Evolutionary conservation across 805 yeast species (phyloP), one percentile per base, ranked within the genome.

Genomic region (Suhomyces xylopsoci): DNA sequence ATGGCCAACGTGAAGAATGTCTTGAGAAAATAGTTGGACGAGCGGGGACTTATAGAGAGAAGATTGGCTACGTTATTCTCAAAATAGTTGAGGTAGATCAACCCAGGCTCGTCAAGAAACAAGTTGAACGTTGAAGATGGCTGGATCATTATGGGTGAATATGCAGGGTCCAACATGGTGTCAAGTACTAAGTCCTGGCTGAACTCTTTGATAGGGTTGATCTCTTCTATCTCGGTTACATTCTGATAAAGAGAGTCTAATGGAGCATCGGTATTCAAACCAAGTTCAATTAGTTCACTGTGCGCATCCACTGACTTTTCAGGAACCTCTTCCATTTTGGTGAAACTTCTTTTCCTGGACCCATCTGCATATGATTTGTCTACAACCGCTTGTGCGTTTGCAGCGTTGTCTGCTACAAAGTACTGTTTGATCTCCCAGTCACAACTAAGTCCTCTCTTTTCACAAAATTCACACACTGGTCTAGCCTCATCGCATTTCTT

Each of bases 21-120:
- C 32, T 61, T 59, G 28, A 63, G 45, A 46, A 68, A 65, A 51
- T 65, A 65, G 53, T 67, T 68, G 26, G 66, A 62, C 2, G 62
- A 38, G 40, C 25, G 48, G 2, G 64, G 60, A 36, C 61, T 53
- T 14, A 67, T 54, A 15, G 65, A 53, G 5, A 68, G 48, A 7
- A 55, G 17, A 7, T 50, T 45, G 14, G 68, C 60, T 9, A 67
- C 69, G 17, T 58, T 53, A 26, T 52, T 43, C 45, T 61, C 62
- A 50, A 62, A 65, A 45, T 56, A 61, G 17, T 61, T 50, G 20
- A 68, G 51, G 43, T 58, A 55, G 14, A 47, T 50, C 12, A 62
- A 9, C 4, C 68, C 69, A 5, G 49, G 28, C 10, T 58, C 64
- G 48, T 67, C 69, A 12, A 56, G 52, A 34, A 40, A 38, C 26